These are phyloP conservation scores for Lactarius tabidus DNA, from an alignment of 768 basidiomycete genomes.

Conservation along the genomic window DNA sequence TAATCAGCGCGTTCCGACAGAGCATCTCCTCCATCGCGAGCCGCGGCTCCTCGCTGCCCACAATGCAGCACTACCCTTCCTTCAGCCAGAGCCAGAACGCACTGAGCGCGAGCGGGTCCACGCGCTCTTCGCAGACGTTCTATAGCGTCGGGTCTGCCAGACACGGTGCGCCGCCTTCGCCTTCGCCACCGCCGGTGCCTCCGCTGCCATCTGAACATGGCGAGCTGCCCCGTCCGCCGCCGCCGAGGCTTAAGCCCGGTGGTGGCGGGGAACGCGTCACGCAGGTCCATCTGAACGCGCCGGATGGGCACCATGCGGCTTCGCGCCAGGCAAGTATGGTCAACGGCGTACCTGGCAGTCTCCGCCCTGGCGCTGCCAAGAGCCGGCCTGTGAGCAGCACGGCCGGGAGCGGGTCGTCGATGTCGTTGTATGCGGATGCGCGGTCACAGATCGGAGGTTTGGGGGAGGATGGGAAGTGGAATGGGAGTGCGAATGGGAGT, in stretches of 20 bases:
- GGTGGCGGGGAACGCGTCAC: conserved; percentile 18
- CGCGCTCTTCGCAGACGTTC: conserved; percentile 19
- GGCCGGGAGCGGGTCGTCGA: conserved; percentile 16
- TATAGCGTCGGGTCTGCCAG: conserved; percentile 10
- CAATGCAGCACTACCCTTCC: conserved; percentile 26
- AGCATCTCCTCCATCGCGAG: conserved; percentile 19
- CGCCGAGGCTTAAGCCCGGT: conserved; percentile 6
- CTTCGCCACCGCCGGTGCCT: neutral
- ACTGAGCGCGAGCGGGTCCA: conserved; percentile 9
- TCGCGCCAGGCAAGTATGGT: conserved; percentile 25
- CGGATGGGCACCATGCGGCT: neutral
- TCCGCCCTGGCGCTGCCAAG: neutral
- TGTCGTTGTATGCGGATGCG: conserved; percentile 25
- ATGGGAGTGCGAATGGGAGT: conserved; percentile 1
- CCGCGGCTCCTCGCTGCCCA: conserved; percentile 13
- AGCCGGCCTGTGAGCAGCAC: conserved; percentile 15
- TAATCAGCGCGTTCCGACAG: conserved; percentile 25
- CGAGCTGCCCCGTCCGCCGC: conserved; percentile 7
- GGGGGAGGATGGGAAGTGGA: conserved; percentile 15
- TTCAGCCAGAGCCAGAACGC: conserved; percentile 9
- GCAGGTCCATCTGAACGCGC: neutral
- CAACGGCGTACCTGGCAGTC: neutral
- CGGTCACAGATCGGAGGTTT: conserved; percentile 14
- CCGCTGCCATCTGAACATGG: conserved; percentile 10
- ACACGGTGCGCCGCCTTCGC: neutral